Evolutionary conservation across 2,329 filamentous ascomycete species (phyloP).

Genomic region (Neurospora sp.): DNA sequence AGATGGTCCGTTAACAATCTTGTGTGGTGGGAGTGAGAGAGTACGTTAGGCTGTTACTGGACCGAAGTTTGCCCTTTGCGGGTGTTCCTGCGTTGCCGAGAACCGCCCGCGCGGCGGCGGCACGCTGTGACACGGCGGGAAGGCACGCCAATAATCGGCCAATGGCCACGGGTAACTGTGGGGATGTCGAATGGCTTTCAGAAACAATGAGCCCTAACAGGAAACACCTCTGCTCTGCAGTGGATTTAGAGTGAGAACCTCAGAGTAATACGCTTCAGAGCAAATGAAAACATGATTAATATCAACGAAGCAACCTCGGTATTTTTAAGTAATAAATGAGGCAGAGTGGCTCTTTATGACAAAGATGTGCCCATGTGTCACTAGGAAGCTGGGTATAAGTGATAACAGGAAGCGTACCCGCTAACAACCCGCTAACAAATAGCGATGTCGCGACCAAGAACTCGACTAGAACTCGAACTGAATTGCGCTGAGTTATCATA

Average conservation of each 20-base stretch:
- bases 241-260: neutral
- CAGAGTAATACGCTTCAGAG: accelerated
- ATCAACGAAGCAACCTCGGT: too few species aligned
- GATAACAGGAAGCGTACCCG: neutral
- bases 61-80: neutral
- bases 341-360: neutral
- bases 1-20: neutral
- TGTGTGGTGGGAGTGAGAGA: neutral
- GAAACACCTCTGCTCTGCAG: neutral
- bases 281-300: neutral
- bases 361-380: neutral
- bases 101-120: neutral
- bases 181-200: neutral
- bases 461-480: too few species aligned
- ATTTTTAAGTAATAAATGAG: too few species aligned
- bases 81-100: neutral
- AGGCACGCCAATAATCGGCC: neutral
- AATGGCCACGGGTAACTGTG: neutral
- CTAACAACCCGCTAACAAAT: neutral
- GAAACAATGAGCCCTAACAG: neutral
- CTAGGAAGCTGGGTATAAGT: neutral
- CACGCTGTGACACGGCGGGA: neutral
- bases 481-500: neutral
- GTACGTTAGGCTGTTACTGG: neutral
- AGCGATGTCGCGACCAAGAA: neutral